Evolutionary conservation across 768 basidiomycete genomes (phyloP).

Genomic region (Arthromyces matolae): DNA sequence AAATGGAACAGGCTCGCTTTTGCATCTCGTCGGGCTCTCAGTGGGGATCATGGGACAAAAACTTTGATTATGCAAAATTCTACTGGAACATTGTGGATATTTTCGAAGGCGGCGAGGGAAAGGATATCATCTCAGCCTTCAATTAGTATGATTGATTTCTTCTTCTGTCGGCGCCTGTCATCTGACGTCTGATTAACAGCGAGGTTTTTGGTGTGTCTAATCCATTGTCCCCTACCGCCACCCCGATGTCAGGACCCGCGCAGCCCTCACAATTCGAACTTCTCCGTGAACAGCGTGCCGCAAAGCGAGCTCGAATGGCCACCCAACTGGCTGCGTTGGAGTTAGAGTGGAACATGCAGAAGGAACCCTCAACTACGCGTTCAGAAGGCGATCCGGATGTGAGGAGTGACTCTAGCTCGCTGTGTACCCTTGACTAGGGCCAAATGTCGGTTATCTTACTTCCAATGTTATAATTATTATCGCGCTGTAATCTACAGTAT

Average conservation of each 20-base stretch:
- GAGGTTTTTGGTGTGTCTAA: background rate
- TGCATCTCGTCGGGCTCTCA: slow-evolving; percentile 3
- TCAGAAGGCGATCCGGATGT: no score
- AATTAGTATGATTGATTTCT: slow-evolving; percentile 9
- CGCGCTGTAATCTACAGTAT: no score
- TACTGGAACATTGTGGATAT: slow-evolving; percentile 11
- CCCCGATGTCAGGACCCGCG: background rate
- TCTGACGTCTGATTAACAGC: background rate
- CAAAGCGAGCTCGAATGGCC: no score
- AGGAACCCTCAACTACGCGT: no score
- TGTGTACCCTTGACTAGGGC: no score
- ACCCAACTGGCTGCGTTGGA: no score
- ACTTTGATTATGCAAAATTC: slow-evolving; percentile 13
- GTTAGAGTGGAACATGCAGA: no score
- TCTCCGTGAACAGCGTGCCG: no score
- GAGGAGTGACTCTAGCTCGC: no score
- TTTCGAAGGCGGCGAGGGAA: slow-evolving; percentile 3
- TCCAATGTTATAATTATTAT: no score
- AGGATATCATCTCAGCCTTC: slow-evolving; percentile 7
- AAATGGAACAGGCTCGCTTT: slow-evolving; percentile 10
- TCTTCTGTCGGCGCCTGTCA: background rate
- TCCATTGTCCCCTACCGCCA: background rate
- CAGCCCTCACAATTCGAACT: background rate
- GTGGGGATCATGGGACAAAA: slow-evolving; percentile 5
- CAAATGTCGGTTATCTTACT: no score